Base-by-base conservation (phyloP, 768 basidiomycete genomes). In the Tephrocybe sp. region DNA sequence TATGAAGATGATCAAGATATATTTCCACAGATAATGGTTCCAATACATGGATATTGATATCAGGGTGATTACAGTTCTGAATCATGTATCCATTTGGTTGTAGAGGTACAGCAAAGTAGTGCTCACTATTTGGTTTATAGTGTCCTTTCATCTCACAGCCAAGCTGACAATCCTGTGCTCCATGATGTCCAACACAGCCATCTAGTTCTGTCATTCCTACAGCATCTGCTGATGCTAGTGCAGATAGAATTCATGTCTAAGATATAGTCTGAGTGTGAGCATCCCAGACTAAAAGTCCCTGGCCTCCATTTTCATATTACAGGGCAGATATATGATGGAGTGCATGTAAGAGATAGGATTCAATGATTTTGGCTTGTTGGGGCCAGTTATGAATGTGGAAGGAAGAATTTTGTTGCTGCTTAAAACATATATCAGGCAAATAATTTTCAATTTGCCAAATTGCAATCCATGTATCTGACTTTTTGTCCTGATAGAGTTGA, bases 381-480 rank as follows among this genome's bases (percentile, higher is more conserved):
- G 51, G 26, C 51, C 51, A 25, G 51, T 44, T 14, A 52, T 52
- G 46, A 50, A 37, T 3, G 18, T 43, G 0, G 61, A 70, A 9
- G 70, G 69, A 20, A 72, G 52, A n/a, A 71, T 54, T 42, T 67
- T 53, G 32, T 61, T 55, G n/a, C 41, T 62, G 58, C 37, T 66
- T 62, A 55, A 73, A 75, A 4, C 68, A 62, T 7, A 50, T 26
- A 9, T 55, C 57, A 68, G 72, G 37, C 7, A 38, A 18, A 51
- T 12, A 20, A 57, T 64, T 39, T 73, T 62, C 1, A 57, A 34
- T 5, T 73, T 47, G 11, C 70, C 69, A 75, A 6, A 71, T 67
- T 2, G 46, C 60, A 11, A 77, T 74, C 73, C 73, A 75, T 9
- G 59, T 64, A 41, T 76, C 70, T 1, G 73, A 77, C 32, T 61